phyloP scores from a whole-genome alignment of 2,329 filamentous ascomycete genomes.

The Cladophialophora yegresii region DNA sequence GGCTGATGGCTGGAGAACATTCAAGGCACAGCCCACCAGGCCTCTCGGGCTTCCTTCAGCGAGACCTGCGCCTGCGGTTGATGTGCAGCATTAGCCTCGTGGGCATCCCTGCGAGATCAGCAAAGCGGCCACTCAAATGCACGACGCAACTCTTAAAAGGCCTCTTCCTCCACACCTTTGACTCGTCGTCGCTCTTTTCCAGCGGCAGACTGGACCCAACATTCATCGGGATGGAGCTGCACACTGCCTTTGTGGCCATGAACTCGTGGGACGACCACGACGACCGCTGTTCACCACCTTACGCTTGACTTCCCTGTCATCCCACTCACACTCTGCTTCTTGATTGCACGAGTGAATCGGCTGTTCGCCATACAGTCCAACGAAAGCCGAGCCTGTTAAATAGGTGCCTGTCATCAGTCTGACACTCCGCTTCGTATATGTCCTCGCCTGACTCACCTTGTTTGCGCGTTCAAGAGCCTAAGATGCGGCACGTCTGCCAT shows the following conservation, averaged over 20 bases:
- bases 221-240: neutral
- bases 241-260: neutral
- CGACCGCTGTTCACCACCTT: neutral
- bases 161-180: conserved; percentile 5
- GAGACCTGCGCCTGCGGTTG: conserved; percentile 3
- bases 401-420: conserved; percentile 14
- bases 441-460: conserved; percentile 20
- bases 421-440: conserved; percentile 10
- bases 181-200: conserved; percentile 1
- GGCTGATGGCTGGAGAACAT: conserved; percentile 11
- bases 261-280: conserved; percentile 5
- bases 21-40: conserved; percentile 6
- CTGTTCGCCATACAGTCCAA: neutral
- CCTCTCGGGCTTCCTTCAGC: neutral
- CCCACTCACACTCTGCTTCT: conserved; percentile 4
- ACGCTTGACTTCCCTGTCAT: conserved; percentile 12
- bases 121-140: conserved; percentile 21
- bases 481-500: conserved; percentile 1
- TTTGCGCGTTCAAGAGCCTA: conserved; percentile 9
- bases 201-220: conserved; percentile 8
- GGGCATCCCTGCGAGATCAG: conserved; percentile 22
- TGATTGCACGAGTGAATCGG: conserved; percentile 3
- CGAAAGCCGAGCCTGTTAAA: neutral
- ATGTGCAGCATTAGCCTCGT: conserved; percentile 16
- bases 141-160: conserved; percentile 12